Conservation (phyloP, 1,284 basidiomycete genomes). For the Trichosporon sp. region DNA sequence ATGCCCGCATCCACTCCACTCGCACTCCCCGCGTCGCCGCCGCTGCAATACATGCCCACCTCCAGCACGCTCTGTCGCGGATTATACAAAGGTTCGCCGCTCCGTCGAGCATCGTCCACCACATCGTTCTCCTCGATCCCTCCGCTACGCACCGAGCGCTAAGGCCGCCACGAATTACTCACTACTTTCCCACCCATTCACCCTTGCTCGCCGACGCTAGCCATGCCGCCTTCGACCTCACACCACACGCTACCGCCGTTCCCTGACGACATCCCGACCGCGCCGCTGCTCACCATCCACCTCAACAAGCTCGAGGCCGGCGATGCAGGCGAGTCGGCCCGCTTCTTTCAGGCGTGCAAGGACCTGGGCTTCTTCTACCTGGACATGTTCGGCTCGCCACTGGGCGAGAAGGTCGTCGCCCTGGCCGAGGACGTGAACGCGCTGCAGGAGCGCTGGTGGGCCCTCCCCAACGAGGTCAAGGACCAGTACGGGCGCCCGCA, state of each 20-base stretch:
- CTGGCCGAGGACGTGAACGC: slow-evolving; percentile 25
- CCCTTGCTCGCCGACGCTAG: background rate
- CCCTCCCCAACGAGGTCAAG: slow-evolving; percentile 25
- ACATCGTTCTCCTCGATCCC: background rate
- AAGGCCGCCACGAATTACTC: background rate
- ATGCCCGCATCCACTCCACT: background rate
- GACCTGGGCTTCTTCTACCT: slow-evolving; percentile 37
- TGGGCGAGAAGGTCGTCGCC: slow-evolving; percentile 25
- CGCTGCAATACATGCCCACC: background rate
- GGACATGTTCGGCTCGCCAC: slow-evolving; percentile 23
- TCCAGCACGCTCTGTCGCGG: background rate
- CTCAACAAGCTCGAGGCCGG: slow-evolving; percentile 22
- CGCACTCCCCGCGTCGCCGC: background rate
- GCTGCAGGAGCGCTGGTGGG: slow-evolving; percentile 28
- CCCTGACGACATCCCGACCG: slow-evolving; percentile 21
- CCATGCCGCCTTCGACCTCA: slow-evolving; percentile 18
- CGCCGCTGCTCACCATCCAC: slow-evolving; percentile 28
- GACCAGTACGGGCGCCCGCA: slow-evolving; percentile 23
- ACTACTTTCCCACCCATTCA: background rate
- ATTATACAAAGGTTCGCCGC: background rate
- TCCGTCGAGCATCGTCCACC: background rate
- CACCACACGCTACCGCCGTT: slow-evolving; percentile 27
- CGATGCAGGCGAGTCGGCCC: slow-evolving; percentile 18
- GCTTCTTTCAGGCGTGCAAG: slow-evolving; percentile 26
- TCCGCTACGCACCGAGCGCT: background rate